Base-by-base conservation (phyloP, 1,139 yeast species). In the Saccharomyces hybrid region DNA sequence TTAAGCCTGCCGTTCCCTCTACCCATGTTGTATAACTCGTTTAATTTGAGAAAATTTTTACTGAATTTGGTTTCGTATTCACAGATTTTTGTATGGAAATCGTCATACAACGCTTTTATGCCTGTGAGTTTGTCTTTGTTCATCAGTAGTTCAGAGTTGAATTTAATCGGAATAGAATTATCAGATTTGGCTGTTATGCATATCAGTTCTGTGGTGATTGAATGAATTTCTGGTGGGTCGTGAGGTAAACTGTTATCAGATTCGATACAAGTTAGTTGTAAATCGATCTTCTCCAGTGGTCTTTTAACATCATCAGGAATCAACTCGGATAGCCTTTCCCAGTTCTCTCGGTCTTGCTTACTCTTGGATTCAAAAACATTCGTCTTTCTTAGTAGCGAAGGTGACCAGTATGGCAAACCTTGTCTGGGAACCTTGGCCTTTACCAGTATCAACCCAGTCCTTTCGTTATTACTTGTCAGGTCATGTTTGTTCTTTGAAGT, bases 371-470 rank as follows among this genome's bases (percentile, higher is more conserved):
- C 62, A 47, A 60, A 56, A 47, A 54, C 58, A 52, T 69, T 69
- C 7, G 67, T 62, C 56, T 68, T 67, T 51, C 65, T 60, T 28
- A 72, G 57, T 34, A 71, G 55, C 3, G 68, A 57, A 32, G 75
- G 74, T 5, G 69, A 64, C 29, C 68, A 56, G 54, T 76, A 72
- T 2, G 72, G 71, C 25, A 72, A 54, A 51, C 73, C 72, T 46
- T 60, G 61, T 27, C 57, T 57, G 5, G 66, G 65, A 26, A 58
- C 50, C 13, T 56, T 51, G n/a, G 63, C 58, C n/a, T 56, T 54
- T 5, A 61, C 34, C 28, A 63, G 51, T 11, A 63, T 63, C 28
- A 63, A 51, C 3, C 67, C 66, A 13, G 58, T 57, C 31, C 52
- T 58, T 31, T 54, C 58, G 9, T 44, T 51, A 8, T 52, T 7